Evolutionary conservation across 306 rosid genomes (phyloP).

Genomic region (Casuarina equisetifolia): DNA sequence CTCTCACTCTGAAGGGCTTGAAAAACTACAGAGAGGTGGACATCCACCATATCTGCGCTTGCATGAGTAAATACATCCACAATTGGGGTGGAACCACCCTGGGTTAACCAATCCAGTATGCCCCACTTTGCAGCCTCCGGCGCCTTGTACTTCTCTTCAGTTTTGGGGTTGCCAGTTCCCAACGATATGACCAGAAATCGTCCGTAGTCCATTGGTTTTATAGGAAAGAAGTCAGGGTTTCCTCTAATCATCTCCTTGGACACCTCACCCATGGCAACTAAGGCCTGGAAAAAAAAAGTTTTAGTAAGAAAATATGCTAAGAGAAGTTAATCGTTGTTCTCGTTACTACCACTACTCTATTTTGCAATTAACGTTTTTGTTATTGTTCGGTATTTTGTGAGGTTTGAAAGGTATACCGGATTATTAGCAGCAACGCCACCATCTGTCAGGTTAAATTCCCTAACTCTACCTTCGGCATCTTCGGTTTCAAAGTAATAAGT

Average conservation of each 20-base stretch:
- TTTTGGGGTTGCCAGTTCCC: slow-evolving; percentile 41
- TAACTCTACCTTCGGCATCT: not conserved
- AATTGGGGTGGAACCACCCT: slow-evolving; percentile 35
- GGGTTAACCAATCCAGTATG: slow-evolving; percentile 35
- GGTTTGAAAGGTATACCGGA: slow-evolving; percentile 34
- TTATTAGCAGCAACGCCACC: slow-evolving; percentile 51
- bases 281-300: slow-evolving; percentile 8
- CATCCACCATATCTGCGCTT: slow-evolving; percentile 45
- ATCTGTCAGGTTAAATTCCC: slow-evolving; percentile 47
- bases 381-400: not conserved
- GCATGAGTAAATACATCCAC: slow-evolving; percentile 40
- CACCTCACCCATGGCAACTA: slow-evolving; percentile 39
- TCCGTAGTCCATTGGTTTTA: slow-evolving; percentile 31
- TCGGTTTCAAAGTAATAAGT: slow-evolving; percentile 39
- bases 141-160: slow-evolving; percentile 29
- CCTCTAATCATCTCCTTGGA: slow-evolving; percentile 29
- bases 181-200: slow-evolving; percentile 38
- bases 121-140: slow-evolving; percentile 43
- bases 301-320: not conserved
- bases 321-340: not conserved
- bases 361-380: not conserved
- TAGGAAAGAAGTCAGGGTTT: slow-evolving; percentile 35
- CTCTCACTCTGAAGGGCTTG: slow-evolving; percentile 33
- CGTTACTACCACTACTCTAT: not conserved
- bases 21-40: slow-evolving; percentile 38